These are phyloP conservation scores for Boletellus deceptivus DNA, from an alignment of 1,284 basidiomycete species.

Conservation along the genomic window DNA sequence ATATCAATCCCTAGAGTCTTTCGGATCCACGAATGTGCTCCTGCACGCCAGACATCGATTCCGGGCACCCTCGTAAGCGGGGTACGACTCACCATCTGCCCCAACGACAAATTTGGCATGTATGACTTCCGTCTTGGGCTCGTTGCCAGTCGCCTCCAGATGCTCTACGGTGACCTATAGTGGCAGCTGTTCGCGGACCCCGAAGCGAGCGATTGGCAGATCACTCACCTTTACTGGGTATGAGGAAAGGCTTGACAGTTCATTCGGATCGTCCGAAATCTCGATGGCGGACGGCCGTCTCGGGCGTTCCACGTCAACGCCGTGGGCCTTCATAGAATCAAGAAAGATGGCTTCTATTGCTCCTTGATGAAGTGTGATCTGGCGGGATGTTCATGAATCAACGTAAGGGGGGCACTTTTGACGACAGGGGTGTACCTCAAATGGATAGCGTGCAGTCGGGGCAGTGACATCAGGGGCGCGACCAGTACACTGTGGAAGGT, in stretches of 20 bases:
- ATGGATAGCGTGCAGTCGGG: conserved; percentile 61
- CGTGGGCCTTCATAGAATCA: conserved; percentile 55
- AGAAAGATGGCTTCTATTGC: conserved; percentile 69
- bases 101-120: conserved; percentile 62
- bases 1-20: conserved; percentile 65
- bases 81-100: conserved; percentile 48
- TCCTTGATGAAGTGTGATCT: conserved; percentile 75
- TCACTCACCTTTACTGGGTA: conserved; percentile 55
- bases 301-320: conserved; percentile 58
- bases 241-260: conserved; percentile 42
- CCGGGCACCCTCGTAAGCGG: background rate
- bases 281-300: conserved; percentile 54
- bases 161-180: conserved; percentile 43
- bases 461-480: conserved; percentile 58
- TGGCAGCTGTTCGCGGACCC: background rate
- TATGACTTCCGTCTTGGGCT: conserved; percentile 18
- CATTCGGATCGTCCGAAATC: conserved; percentile 43
- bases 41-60: conserved; percentile 29
- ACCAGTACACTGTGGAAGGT: conserved; percentile 50
- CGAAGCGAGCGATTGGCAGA: background rate
- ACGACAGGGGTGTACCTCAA: conserved; percentile 44
- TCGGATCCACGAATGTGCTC: conserved; percentile 84
- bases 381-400: background rate
- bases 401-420: background rate
- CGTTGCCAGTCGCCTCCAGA: conserved; percentile 30